Conservation (phyloP, 2,329 filamentous ascomycete species). For the Nemania serpens region DNA sequence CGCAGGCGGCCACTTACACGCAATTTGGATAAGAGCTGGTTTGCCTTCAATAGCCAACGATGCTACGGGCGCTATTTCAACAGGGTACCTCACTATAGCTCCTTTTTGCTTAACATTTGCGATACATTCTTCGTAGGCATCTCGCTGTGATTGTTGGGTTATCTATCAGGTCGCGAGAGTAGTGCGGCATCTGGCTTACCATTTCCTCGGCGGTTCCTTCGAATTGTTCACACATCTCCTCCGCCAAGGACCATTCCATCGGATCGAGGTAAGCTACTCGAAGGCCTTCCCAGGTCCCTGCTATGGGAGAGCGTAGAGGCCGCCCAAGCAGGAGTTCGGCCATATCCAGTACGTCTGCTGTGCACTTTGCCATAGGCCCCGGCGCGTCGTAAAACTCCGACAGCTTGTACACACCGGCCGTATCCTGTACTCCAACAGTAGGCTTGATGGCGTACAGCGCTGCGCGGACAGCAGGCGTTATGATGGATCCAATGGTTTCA, state of each 20-base stretch:
- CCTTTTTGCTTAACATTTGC: too few species aligned
- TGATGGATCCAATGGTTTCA: not conserved
- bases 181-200: not conserved
- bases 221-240: not conserved
- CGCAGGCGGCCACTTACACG: too few species aligned
- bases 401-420: not conserved
- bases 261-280: not conserved
- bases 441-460: constrained; percentile 1
- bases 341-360: not conserved
- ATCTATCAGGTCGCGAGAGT: too few species aligned
- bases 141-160: too few species aligned
- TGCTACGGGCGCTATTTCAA: too few species aligned
- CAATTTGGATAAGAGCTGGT: too few species aligned
- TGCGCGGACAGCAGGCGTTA: not conserved
- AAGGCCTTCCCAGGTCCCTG: not conserved
- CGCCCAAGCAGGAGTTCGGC: not conserved
- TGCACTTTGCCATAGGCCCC: constrained; percentile 4
- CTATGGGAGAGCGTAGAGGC: not conserved
- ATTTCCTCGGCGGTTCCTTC: not conserved
- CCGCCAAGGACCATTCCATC: not conserved
- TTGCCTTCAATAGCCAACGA: too few species aligned
- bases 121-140: too few species aligned
- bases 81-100: too few species aligned
- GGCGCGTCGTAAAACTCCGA: not conserved
- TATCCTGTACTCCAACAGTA: not conserved